Percentiles rank a stretch among this genome's conserved stretches.
phyloP scores from a whole-genome alignment of 805 yeast genomes.

The Scheffersomyces amazonensis region DNA sequence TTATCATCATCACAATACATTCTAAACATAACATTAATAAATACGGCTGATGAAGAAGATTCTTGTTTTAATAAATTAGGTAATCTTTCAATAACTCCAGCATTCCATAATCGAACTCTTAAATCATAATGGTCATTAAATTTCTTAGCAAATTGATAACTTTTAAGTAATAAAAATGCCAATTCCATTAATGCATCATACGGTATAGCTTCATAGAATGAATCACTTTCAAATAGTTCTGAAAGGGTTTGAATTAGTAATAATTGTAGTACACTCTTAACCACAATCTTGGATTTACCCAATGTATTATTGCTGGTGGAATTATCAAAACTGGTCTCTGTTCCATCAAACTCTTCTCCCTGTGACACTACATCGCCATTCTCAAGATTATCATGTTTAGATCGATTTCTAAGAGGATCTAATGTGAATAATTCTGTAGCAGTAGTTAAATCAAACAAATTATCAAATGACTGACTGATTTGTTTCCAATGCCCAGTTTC shows the following conservation, averaged over 20 bases:
- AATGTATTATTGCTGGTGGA: constrained; percentile 36
- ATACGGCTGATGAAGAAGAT: constrained; percentile 84
- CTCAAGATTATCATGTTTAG: constrained; percentile 25
- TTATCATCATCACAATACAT: constrained; percentile 67
- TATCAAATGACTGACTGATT: constrained; percentile 61
- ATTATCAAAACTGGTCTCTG: constrained; percentile 21
- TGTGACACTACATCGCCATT: constrained; percentile 21
- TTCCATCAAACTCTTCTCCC: constrained; percentile 6
- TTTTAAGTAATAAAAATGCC: constrained; percentile 56
- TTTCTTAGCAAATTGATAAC: constrained; percentile 79
- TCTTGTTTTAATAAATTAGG: constrained; percentile 94
- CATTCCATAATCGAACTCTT: constrained; percentile 84
- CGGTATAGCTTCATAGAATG: constrained; percentile 69
- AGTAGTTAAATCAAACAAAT: constrained; percentile 76
- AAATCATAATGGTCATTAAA: constrained; percentile 88
- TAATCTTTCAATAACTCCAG: constrained; percentile 86
- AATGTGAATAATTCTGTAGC: constrained; percentile 78
- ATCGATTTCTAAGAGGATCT: constrained; percentile 41
- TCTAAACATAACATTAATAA: constrained; percentile 74
- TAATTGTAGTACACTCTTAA: constrained; percentile 87
- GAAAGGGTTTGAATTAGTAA: constrained; percentile 83
- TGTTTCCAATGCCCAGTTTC: constrained; percentile 68
- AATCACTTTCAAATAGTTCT: constrained; percentile 71
- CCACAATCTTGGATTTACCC: constrained; percentile 64
- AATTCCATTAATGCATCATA: constrained; percentile 58